Evolutionary conservation across 768 basidiomycete species (phyloP).

Genomic region (Suillus subalutaceus): DNA sequence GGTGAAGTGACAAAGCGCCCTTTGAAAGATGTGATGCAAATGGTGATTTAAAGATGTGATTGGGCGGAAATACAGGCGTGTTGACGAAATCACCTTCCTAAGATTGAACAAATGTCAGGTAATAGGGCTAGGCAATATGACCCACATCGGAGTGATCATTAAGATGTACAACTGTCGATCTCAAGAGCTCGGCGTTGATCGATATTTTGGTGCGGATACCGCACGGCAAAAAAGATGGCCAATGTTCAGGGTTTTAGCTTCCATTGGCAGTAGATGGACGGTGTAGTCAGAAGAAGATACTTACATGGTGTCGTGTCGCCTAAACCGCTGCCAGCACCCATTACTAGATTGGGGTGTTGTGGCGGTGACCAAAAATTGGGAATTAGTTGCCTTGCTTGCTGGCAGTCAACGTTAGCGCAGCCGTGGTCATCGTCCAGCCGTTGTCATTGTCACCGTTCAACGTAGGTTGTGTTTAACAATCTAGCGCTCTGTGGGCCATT

Average conservation of each 20-base stretch:
- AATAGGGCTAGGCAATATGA: not conserved
- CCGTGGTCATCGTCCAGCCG: conserved; percentile 27
- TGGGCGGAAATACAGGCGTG: not conserved
- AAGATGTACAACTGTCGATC: not conserved
- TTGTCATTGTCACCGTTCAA: conserved; percentile 13
- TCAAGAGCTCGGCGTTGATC: not conserved
- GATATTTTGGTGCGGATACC: not conserved
- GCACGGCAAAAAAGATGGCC: conserved; percentile 2
- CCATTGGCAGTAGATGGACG: conserved; percentile 3
- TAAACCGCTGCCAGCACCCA: not conserved
- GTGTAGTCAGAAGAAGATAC: conserved; percentile 1
- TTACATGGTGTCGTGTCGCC: not conserved
- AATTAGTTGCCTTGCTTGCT: conserved; percentile 24
- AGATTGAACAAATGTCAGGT: not conserved
- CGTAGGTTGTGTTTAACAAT: conserved; percentile 4
- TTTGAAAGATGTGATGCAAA: not conserved
- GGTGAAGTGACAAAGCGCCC: not conserved
- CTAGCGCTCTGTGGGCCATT: not conserved
- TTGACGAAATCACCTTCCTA: not conserved
- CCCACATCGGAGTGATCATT: conserved; percentile 1
- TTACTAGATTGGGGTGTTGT: conserved; percentile 9
- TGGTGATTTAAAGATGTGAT: not conserved
- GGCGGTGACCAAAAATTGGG: conserved; percentile 24
- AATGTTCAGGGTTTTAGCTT: conserved; percentile 3
- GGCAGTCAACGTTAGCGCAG: conserved; percentile 34